Percentiles rank a stretch among this genome's conserved stretches.
Evolutionary conservation across 179 eudicot genomes (phyloP).

Genomic region (Beta lomatogona): DNA sequence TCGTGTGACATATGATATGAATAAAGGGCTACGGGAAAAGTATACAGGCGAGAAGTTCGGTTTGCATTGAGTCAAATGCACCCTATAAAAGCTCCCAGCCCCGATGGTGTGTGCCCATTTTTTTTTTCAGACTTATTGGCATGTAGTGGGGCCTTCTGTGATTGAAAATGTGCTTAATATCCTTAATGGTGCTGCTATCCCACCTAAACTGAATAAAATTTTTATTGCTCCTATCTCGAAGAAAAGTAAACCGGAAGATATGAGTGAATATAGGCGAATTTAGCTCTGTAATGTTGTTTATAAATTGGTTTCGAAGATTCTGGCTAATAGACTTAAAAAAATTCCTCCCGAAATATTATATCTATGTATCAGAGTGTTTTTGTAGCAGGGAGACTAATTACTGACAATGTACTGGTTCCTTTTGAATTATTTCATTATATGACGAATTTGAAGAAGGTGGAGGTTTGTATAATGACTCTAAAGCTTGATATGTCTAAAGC

Average conservation of each 20-base stretch:
- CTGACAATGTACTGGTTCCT: no score
- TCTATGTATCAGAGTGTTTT: not conserved
- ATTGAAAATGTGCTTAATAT: not conserved
- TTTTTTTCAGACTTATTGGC: slow-evolving; percentile 6
- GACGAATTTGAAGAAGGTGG: not conserved
- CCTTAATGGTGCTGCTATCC: not conserved
- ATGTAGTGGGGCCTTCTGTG: not conserved
- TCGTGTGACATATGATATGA: no score
- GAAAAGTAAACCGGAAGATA: not conserved
- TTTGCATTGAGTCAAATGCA: no score
- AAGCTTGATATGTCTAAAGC: no score
- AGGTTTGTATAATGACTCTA: not conserved
- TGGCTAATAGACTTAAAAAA: not conserved
- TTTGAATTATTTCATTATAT: slow-evolving; percentile 1
- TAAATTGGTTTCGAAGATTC: not conserved
- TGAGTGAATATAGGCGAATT: not conserved
- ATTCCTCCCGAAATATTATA: not conserved
- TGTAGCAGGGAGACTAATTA: no score
- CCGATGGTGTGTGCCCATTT: slow-evolving; percentile 2
- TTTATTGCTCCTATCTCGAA: no score
- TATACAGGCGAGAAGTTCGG: no score
- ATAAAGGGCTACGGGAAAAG: no score
- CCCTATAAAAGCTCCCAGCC: not conserved
- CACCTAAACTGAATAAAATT: not conserved
- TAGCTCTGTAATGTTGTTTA: slow-evolving; percentile 4